A percentile compares a stretch with the other conserved stretches of the same genome.
Evolutionary conservation across 1,284 basidiomycete genomes (phyloP).

Genomic region (Singerocomus inundabilis): DNA sequence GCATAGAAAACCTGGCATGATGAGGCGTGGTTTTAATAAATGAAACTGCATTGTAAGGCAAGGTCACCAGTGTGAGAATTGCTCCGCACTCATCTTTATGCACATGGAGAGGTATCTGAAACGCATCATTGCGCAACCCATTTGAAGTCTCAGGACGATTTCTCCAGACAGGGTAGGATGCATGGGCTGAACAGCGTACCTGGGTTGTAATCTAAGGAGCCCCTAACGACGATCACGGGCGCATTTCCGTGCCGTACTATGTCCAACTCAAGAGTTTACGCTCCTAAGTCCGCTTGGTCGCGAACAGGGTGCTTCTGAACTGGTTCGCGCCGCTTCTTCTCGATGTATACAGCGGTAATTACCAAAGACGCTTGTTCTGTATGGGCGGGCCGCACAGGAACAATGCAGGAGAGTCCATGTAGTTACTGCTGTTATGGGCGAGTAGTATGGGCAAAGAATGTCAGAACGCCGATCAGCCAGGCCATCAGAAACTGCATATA

Average conservation of each 20-base stretch:
- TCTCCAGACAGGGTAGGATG: background rate
- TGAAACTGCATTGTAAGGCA: background rate
- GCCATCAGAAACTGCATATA: background rate
- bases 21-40: conserved; percentile 7
- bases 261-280: background rate
- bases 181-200: background rate
- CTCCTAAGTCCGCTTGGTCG: background rate
- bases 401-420: too few species aligned
- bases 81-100: background rate
- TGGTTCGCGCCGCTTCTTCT: background rate
- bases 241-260: background rate
- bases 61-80: background rate
- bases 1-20: conserved; percentile 8
- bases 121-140: too few species aligned
- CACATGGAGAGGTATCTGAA: too few species aligned
- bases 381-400: background rate
- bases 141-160: background rate
- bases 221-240: too few species aligned
- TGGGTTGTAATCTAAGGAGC: background rate
- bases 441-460: background rate
- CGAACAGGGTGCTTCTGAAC: background rate
- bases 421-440: background rate
- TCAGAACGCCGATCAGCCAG: conserved; percentile 14
- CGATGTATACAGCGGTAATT: background rate
- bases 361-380: background rate